Base-by-base conservation (phyloP, 176 grass and related monocot genomes). In the Raddia distichophylla region DNA sequence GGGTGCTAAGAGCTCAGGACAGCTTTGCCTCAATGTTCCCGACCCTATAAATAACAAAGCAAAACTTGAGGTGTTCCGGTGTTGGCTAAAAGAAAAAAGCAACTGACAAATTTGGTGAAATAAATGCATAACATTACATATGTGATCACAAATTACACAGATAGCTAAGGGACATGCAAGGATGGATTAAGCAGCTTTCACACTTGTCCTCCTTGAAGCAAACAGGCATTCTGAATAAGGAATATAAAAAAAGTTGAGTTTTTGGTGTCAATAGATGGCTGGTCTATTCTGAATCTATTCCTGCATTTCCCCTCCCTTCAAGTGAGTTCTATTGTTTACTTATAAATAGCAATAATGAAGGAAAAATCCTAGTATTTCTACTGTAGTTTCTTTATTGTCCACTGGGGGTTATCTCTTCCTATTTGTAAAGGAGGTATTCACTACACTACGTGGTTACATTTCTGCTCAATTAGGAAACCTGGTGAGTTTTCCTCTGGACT, bases 1-100 rank as follows among this genome's bases (percentile, higher is more conserved):
- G 74, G 84, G 84, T 86, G 62, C 45, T 59, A 73, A 60, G 45
- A 79, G 47, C 46, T 13, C 34, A 46, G 10, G 50, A 52, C 3
- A 57, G 34, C 37, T 59, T 60, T 60, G 73, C 37, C 54, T 60
- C 73, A 60, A 51, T 7, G 35, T 37, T 16, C 19, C 40, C 78
- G 27, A 33, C 3, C 76, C 76, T 86, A 80, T 86, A 86, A 86
- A 86, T 86, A 86, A 86, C 84, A 73, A 74, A 50, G 22, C 37
- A 67, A 86, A 80, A 74, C 76, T 74, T 79, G 59, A 51, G 82
- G 61, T 48, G 40, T 56, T 40, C 59, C 12, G n/a, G 72, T 20
- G 40, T 54, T 55, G 37, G 75, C 48, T 76, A 76, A 65, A 68
- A 35, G 44, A 66, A 65, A 67, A 10, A 8, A 9, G 16, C 68